phyloP scores from a whole-genome alignment of 202 grass and related monocot genomes.

The Digitaria exilis region DNA sequence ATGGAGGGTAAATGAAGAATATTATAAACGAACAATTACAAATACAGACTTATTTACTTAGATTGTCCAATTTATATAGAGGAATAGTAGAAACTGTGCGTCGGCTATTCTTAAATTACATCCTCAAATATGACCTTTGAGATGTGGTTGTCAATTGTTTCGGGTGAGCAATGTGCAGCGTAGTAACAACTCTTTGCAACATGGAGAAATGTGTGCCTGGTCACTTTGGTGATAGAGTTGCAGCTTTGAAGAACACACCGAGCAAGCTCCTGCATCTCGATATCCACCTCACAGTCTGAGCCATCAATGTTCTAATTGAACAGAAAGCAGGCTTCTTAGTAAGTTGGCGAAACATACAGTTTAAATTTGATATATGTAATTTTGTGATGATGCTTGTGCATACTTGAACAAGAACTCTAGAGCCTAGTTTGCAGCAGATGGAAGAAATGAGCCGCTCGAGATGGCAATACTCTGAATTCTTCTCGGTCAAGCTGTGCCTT shows the following conservation, averaged over 20 bases:
- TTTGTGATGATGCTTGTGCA: not conserved
- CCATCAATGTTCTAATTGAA: not conserved
- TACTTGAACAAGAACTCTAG: constrained; percentile 12
- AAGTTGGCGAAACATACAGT: too few species aligned
- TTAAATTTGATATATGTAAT: too few species aligned
- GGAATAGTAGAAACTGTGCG: too few species aligned
- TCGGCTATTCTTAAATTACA: not conserved
- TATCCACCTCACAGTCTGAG: too few species aligned
- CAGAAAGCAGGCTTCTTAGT: too few species aligned
- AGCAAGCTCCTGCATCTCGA: not conserved
- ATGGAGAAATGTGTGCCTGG: constrained; percentile 28
- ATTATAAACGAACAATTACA: too few species aligned
- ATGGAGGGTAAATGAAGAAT: too few species aligned
- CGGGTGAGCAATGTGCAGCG: not conserved
- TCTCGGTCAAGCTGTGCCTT: not conserved
- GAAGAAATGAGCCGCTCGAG: constrained; percentile 25
- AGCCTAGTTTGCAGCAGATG: constrained; percentile 2
- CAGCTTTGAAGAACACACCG: constrained; percentile 5
- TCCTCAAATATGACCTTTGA: constrained; percentile 20
- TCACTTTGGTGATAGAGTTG: not conserved
- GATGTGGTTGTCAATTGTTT: constrained; percentile 19
- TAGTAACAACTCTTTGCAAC: constrained; percentile 39
- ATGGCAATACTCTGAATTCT: not conserved
- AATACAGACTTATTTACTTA: too few species aligned
- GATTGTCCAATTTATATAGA: too few species aligned